Conservation (phyloP, 164 flowering plant species). For the Echeveria elegans region DNA sequence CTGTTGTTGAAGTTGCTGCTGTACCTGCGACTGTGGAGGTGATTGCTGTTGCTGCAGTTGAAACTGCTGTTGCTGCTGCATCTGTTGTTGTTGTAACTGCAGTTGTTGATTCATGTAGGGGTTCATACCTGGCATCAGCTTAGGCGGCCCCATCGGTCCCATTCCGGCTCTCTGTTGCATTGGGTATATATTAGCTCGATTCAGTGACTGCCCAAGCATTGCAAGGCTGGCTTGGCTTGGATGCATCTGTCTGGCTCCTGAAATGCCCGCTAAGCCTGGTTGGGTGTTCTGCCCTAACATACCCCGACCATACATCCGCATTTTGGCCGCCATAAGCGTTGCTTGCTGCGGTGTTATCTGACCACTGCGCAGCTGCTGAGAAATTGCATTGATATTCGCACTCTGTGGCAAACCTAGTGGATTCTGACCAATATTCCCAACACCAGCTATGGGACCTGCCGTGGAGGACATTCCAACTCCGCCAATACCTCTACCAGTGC, state of each 20-base stretch:
- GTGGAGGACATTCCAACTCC: constrained; percentile 58
- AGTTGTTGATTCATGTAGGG: constrained; percentile 49
- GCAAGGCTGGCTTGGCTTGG: constrained; percentile 54
- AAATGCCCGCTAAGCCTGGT: constrained; percentile 40
- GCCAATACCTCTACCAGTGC: constrained; percentile 53
- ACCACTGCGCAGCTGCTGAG: constrained; percentile 52
- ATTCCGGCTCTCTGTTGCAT: constrained; percentile 47
- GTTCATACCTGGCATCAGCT: constrained; percentile 57
- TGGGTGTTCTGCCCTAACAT: constrained; percentile 43
- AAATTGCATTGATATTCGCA: constrained; percentile 32
- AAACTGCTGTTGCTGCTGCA: constrained; percentile 21
- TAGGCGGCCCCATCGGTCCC: constrained; percentile 82
- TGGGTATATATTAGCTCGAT: constrained; percentile 37
- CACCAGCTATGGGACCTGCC: constrained; percentile 44
- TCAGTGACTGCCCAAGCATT: constrained; percentile 57
- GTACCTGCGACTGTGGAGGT: constrained; percentile 33
- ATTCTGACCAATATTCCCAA: constrained; percentile 55
- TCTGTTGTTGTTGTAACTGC: constrained; percentile 18
- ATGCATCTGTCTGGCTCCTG: constrained; percentile 62
- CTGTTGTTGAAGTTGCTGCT: constrained; percentile 28
- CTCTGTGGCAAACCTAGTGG: constrained; percentile 42
- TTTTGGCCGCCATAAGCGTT: constrained; percentile 23
- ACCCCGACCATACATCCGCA: constrained; percentile 39
- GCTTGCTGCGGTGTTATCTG: constrained; percentile 31
- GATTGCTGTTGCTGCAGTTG: constrained; percentile 25